These are phyloP conservation scores for Adiantum capillusveneris DNA, from an alignment of 75 land plant species.

Conservation along the genomic window DNA sequence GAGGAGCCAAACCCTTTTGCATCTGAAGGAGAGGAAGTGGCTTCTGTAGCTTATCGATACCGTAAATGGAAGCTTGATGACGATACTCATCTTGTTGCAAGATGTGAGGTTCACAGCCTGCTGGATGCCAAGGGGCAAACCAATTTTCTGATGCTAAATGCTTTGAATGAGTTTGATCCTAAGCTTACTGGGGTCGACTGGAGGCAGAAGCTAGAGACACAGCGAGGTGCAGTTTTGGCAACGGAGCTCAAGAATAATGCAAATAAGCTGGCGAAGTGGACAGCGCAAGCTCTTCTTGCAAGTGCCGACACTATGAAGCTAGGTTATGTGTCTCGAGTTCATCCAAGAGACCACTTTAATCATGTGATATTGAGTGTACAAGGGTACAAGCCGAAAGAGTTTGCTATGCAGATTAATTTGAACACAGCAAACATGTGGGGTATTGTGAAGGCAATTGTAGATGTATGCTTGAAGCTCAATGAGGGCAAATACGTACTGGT, in stretches of 20 bases:
- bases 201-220: conserved; percentile 97
- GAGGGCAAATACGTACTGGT: conserved; percentile 95
- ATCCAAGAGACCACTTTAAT: conserved; percentile 85
- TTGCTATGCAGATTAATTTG: conserved; percentile 86
- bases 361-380: conserved; percentile 76
- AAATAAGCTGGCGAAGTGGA: conserved; percentile 98
- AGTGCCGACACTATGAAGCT: conserved; percentile 93
- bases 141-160: conserved; percentile 67
- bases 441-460: conserved; percentile 92
- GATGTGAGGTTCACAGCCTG: conserved; percentile 91
- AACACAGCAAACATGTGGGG: conserved; percentile 97
- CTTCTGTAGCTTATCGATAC: conserved; percentile 82
- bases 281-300: conserved; percentile 86
- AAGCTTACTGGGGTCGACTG: conserved; percentile 93
- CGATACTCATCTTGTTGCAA: conserved; percentile 62
- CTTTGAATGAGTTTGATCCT: conserved; percentile 92
- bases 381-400: conserved; percentile 92
- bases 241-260: conserved; percentile 96
- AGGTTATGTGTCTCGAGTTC: conserved; percentile 89
- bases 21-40: conserved; percentile 82
- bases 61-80: conserved; percentile 93
- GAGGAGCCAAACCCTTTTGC: conserved; percentile 95
- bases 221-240: conserved; percentile 90
- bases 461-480: conserved; percentile 80
- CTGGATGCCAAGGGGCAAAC: conserved; percentile 65